Conservation (phyloP, 1,284 basidiomycete species). For the Pseudomicrostroma phylloplanum region DNA sequence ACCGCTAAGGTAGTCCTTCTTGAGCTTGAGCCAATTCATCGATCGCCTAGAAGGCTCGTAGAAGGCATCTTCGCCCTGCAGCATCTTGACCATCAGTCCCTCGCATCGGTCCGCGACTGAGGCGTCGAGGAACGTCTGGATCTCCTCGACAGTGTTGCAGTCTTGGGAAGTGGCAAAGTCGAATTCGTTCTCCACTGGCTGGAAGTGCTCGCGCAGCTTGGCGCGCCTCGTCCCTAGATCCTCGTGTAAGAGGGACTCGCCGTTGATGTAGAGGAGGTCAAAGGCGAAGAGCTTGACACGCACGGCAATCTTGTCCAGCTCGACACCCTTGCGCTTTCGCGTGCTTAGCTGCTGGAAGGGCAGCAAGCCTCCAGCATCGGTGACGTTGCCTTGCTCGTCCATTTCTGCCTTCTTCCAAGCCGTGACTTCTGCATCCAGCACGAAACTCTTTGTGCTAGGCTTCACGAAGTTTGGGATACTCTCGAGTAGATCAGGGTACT, state of each 20-base stretch:
- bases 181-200: slow-evolving; percentile 79
- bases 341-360: slow-evolving; percentile 96
- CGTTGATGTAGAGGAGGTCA: slow-evolving; percentile 89
- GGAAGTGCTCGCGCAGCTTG: slow-evolving; percentile 73
- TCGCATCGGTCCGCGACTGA: slow-evolving; percentile 97
- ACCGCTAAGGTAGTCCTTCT: slow-evolving; percentile 63
- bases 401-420: slow-evolving; percentile 71
- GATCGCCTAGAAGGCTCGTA: slow-evolving; percentile 92
- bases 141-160: slow-evolving; percentile 82
- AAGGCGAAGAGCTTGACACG: slow-evolving; percentile 92
- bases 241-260: slow-evolving; percentile 56
- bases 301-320: slow-evolving; percentile 90
- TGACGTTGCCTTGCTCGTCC: slow-evolving; percentile 18
- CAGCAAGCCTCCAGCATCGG: slow-evolving; percentile 61
- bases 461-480: slow-evolving; percentile 69
- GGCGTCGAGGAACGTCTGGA: slow-evolving; percentile 87
- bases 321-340: slow-evolving; percentile 94
- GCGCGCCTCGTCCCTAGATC: slow-evolving; percentile 58
- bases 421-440: slow-evolving; percentile 92
- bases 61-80: slow-evolving; percentile 78
- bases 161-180: slow-evolving; percentile 87
- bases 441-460: slow-evolving; percentile 71
- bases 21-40: slow-evolving; percentile 91
- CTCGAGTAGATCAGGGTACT: slow-evolving; percentile 93
- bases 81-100: slow-evolving; percentile 96